A percentile compares a stretch with the other conserved stretches of the same genome.
These are phyloP conservation scores for Micractinium conductrix DNA, from an alignment of 139 green algal species.

Conservation along the genomic window DNA sequence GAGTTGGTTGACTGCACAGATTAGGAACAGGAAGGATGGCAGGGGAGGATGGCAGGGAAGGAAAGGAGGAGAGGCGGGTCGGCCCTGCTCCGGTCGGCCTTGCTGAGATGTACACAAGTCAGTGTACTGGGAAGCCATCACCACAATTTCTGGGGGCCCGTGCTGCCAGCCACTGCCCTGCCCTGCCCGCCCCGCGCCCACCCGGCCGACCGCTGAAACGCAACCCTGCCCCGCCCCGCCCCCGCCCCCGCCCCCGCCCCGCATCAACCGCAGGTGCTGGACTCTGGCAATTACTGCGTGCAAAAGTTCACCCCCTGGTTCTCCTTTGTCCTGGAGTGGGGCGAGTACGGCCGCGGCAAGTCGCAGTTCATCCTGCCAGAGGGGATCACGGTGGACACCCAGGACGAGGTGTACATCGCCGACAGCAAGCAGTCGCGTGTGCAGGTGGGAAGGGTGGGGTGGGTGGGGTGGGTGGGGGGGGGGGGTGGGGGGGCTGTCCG, in stretches of 20 bases:
- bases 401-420: neutral
- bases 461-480: too few species aligned
- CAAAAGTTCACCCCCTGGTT: neutral
- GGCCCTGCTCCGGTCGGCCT: too few species aligned
- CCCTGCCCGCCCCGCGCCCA: neutral
- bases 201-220: neutral
- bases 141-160: neutral
- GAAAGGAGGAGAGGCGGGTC: neutral
- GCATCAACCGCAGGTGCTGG: neutral
- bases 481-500: too few species aligned
- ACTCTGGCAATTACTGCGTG: neutral
- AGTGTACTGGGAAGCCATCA: neutral
- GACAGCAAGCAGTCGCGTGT: neutral
- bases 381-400: neutral
- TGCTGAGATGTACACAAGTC: too few species aligned
- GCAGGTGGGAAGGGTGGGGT: neutral
- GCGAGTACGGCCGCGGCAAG: neutral
- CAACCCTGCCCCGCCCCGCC: neutral
- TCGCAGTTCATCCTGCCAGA: neutral
- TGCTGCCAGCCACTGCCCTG: neutral
- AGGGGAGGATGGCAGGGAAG: neutral
- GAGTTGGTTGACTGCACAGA: too few species aligned
- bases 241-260: neutral
- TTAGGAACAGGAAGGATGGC: too few species aligned
- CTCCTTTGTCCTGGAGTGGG: neutral